Evolutionary conservation across 2,329 filamentous ascomycete species (phyloP).

Genomic region (Trichophyton rubrum): DNA sequence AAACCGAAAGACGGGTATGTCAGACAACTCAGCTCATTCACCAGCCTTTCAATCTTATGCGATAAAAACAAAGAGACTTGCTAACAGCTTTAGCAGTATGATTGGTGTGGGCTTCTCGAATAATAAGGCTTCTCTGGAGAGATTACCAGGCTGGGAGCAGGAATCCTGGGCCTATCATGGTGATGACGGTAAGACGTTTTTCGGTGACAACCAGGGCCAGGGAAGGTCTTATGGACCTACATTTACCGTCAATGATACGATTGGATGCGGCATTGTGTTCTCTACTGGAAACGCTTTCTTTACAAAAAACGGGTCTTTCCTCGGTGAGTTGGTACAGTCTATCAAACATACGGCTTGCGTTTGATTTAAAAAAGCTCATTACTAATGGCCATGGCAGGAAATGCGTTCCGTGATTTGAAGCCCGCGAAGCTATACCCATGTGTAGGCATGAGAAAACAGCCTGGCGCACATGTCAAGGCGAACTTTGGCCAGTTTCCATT

Average conservation of each 20-base stretch:
- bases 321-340: slow-evolving; percentile 34
- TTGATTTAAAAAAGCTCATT: neutral
- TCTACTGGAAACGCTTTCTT: slow-evolving; percentile 50
- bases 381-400: slow-evolving; percentile 38
- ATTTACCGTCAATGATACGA: slow-evolving; percentile 46
- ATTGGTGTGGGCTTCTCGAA: slow-evolving; percentile 50
- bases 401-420: slow-evolving; percentile 36
- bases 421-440: slow-evolving; percentile 40
- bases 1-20: slow-evolving; percentile 56
- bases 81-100: slow-evolving; percentile 18
- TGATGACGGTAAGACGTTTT: slow-evolving; percentile 53
- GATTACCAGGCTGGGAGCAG: slow-evolving; percentile 53
- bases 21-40: neutral
- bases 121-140: slow-evolving; percentile 45
- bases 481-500: slow-evolving; percentile 64
- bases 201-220: slow-evolving; percentile 42
- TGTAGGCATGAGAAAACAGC: slow-evolving; percentile 53
- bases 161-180: slow-evolving; percentile 57
- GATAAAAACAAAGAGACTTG: neutral
- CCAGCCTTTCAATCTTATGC: neutral
- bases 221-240: slow-evolving; percentile 48
- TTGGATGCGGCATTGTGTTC: slow-evolving; percentile 55
- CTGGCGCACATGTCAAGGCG: slow-evolving; percentile 44
- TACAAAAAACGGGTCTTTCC: slow-evolving; percentile 49
- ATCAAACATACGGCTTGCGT: neutral